A percentile compares a stretch with the other conserved stretches of the same genome.
Evolutionary conservation across 1,284 basidiomycete species (phyloP).

Genomic region (Anthracocystis panici-leucophaei): DNA sequence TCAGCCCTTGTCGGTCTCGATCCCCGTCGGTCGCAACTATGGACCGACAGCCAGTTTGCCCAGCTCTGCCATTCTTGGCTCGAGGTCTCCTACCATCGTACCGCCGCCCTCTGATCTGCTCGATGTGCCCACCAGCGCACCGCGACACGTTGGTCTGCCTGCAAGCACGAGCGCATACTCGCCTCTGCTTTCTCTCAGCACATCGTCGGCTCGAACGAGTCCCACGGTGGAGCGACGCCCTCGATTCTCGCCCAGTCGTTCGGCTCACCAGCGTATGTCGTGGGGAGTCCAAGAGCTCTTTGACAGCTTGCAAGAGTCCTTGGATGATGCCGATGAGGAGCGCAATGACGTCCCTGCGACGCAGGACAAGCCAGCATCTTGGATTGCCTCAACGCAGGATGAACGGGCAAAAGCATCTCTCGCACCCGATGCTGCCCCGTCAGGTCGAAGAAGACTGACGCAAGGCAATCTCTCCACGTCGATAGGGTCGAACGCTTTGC

Average conservation of each 20-base stretch:
- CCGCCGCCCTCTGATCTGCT: conserved; percentile 19
- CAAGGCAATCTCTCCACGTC: conserved; percentile 42
- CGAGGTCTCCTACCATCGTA: conserved; percentile 36
- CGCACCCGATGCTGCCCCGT: conserved; percentile 19
- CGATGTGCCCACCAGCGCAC: conserved; percentile 23
- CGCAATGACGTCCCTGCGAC: not conserved
- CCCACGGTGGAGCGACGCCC: conserved; percentile 39
- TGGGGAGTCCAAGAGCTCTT: conserved; percentile 55
- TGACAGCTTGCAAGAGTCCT: conserved; percentile 41
- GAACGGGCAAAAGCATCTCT: conserved; percentile 18
- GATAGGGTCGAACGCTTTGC: conserved; percentile 38
- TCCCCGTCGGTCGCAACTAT: conserved; percentile 33
- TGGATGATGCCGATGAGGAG: conserved; percentile 2
- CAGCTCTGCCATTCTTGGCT: conserved; percentile 44
- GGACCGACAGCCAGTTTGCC: conserved; percentile 42
- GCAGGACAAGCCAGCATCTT: conserved; percentile 53
- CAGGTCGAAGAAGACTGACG: conserved; percentile 28
- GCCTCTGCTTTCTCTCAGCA: conserved; percentile 38
- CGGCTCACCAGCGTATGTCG: conserved; percentile 33
- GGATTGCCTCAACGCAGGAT: conserved; percentile 60
- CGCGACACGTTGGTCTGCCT: conserved; percentile 35
- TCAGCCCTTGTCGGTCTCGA: conserved; percentile 45
- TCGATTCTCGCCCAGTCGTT: conserved; percentile 28
- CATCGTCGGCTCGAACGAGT: conserved; percentile 34
- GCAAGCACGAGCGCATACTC: conserved; percentile 52